These are phyloP conservation scores for Colletotrichum camelliae DNA, from an alignment of 2,329 filamentous ascomycete species.

Conservation along the genomic window DNA sequence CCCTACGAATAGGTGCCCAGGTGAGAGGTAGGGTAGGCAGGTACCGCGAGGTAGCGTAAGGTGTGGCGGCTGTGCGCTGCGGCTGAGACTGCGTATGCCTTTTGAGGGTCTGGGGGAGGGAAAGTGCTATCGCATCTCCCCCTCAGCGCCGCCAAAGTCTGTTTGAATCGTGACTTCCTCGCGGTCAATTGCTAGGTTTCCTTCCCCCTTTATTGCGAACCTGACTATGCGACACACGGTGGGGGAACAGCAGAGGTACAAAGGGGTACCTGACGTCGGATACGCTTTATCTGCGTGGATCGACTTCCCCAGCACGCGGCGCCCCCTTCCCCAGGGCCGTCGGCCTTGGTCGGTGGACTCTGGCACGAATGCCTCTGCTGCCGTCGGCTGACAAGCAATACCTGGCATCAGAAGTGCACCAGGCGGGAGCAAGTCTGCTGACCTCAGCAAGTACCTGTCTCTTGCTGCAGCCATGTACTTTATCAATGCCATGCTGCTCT, in stretches of 20 bases:
- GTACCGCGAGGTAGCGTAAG: background rate
- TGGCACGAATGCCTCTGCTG: background rate
- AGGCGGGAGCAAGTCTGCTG: background rate
- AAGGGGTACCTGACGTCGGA: background rate
- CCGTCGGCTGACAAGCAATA: background rate
- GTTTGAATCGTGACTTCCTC: background rate
- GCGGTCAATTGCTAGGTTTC: background rate
- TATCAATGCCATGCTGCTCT: background rate
- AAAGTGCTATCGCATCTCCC: background rate
- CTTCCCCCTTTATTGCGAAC: background rate
- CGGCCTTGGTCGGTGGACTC: background rate
- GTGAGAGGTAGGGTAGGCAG: background rate
- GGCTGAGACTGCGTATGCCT: conserved; percentile 4
- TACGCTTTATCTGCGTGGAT: background rate
- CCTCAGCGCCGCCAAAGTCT: background rate
- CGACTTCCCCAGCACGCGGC: background rate
- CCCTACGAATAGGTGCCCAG: background rate
- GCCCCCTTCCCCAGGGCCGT: background rate
- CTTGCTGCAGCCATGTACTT: background rate
- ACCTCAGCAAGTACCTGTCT: background rate
- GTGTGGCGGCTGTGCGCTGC: conserved; percentile 9
- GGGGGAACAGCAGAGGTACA: background rate
- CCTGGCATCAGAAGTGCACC: background rate
- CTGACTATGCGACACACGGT: conserved; percentile 7
- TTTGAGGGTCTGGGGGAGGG: background rate